phyloP scores from a whole-genome alignment of 495 filamentous ascomycete species.

The Xylaria castorea region DNA sequence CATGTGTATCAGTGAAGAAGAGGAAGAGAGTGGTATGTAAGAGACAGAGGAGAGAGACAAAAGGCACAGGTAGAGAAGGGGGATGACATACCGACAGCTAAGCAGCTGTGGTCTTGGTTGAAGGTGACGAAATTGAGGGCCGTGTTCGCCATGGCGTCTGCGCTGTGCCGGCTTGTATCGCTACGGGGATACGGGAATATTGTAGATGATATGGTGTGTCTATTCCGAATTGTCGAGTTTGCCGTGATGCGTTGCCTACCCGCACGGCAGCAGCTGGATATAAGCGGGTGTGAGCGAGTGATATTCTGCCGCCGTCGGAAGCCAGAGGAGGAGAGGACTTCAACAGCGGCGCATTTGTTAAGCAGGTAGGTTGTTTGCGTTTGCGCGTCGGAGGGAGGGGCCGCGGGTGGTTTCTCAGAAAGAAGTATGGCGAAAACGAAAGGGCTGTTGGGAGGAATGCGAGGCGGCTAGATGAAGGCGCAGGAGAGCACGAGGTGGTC shows the following conservation, averaged over 20 bases:
- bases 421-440: not conserved
- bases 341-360: conserved; percentile 30
- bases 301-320: conserved; percentile 26
- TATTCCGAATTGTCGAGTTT: not conserved
- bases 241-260: not conserved
- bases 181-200: not conserved
- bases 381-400: not conserved
- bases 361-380: not conserved
- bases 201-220: not conserved
- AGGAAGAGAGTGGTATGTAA: not conserved
- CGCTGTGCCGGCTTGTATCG: not conserved
- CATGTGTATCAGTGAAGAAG: not conserved
- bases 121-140: conserved; percentile 98
- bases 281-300: not conserved
- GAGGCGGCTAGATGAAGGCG: conserved; percentile 1
- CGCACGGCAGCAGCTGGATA: not conserved
- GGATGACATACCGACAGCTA: conserved; percentile 79
- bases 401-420: not conserved
- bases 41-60: not conserved
- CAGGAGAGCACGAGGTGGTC: not conserved
- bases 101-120: conserved; percentile 97
- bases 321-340: conserved; percentile 12
- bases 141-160: conserved; percentile 52
- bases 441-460: conserved; percentile 8
- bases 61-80: not conserved